Base-by-base conservation (phyloP, 306 rosid species). In the Amphicarpaea edgeworthii region DNA sequence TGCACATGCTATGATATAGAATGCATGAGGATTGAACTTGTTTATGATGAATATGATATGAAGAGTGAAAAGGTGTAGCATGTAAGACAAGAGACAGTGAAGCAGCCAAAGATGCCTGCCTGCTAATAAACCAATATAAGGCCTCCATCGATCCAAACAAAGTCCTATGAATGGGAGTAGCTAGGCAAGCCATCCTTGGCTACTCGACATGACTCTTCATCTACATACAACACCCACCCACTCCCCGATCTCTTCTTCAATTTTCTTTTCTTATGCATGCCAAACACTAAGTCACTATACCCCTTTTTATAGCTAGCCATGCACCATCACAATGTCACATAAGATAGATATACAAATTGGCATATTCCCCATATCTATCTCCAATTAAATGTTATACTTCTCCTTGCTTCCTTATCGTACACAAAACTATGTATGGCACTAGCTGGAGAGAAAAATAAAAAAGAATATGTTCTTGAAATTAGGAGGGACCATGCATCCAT, bases 181-280 rank as follows among this genome's bases (percentile, higher is more conserved):
- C 51, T 67, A 85, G 96, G 96, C 90, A 90, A 88, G 89, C 58
- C 96, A 90, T 90, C 89, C 89, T 82, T 88, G 93, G 90, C 90
- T 88, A 84, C 46, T 68, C 65, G 37, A 84, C 86, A 72, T 79
- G 85, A 84, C 81, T 86, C 86, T 86, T 74, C 58, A 88, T 87
- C 90, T 84, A 82, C 90, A 86, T 75, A 77, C 90, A 67, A 86
- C 80, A 55, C 90, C 63, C 40, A 38, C 61, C n/a, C n/a, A n/a
- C n/a, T n/a, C n/a, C n/a, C n/a, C n/a, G n/a, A n/a, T 70, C 85
- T 86, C 87, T 86, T 80, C 73, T 78, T 80, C 60, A 58, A 0
- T 19, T 53, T 2, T 55, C 68, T 63, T 7, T 26, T 16, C 34
- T 45, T 8, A 11, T 28, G 1, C 12, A 63, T 67, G 60, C 79